Evolutionary conservation across 257 asterid species (phyloP), one percentile per base, ranked within the genome.

Genomic region (Nicotiana paniculata): DNA sequence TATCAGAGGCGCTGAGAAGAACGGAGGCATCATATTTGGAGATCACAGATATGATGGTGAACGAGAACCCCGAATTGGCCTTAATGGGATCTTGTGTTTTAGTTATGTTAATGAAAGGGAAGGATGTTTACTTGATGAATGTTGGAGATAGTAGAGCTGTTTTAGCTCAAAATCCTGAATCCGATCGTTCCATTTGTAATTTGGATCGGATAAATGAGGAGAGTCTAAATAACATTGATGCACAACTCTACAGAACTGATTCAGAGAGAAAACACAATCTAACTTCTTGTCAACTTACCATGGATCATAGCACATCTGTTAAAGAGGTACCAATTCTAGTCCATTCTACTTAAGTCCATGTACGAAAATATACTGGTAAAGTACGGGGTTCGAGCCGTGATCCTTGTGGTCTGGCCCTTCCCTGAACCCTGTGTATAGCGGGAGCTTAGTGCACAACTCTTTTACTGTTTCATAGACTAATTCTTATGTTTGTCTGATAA

Each of bases 81-180:
- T 85, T 96, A 85, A 94, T 96, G 98, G 99, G 99, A 8, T 96
- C 99, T 15, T 96, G 99, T 83, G 97, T 96, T 57, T 69, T 96
- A 82, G 99, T 83, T 53, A 96, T 96, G 99, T 89, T 94, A 89
- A 92, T 96, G 97, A 96, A 93, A 84, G 99, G 91, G 0, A 93
- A 93, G 10, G 98, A 96, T 80, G 91, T 96, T 77, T 96, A 94
- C 85, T 81, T 96, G 89, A 90, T 96, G 96, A 96, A 94, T 64
- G 98, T 94, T 6, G 99, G 99, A 35, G 99, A 96, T 85, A 94
- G 98, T 30, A 58, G 98, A 35, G 98, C 97, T 0, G 97, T 96
- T 79, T 84, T 96, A 30, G 97, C 97, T 6, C 91, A 85, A 76
- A 88, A 86, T 16, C 69, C 75, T 1, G 97, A 91, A 21, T 78